These are phyloP conservation scores for Colletotrichum horii DNA, from an alignment of 2,329 filamentous ascomycete species.

Conservation along the genomic window DNA sequence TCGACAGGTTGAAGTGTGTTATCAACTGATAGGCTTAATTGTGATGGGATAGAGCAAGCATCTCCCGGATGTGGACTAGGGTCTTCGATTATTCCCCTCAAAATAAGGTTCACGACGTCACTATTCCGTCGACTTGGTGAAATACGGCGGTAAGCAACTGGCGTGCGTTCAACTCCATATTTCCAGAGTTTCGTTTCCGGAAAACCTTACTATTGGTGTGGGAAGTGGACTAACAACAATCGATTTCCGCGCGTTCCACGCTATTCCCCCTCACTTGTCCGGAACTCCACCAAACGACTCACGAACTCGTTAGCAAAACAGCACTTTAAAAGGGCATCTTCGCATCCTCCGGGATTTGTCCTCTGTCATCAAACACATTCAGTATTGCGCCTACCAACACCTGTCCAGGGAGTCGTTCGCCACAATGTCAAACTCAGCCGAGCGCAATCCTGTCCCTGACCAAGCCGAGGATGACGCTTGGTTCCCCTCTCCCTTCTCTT, in stretches of 20 bases:
- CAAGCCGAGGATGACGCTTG: constrained; percentile 26
- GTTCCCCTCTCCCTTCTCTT: constrained; percentile 25
- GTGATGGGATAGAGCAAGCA: neutral
- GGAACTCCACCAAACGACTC: neutral
- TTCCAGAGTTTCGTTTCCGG: neutral
- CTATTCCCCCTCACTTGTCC: neutral
- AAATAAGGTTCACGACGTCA: neutral
- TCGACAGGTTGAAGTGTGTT: neutral
- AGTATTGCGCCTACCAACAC: neutral
- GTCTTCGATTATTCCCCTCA: neutral
- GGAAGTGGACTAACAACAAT: neutral
- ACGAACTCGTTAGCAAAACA: neutral
- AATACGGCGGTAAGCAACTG: neutral
- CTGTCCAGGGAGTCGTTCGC: neutral
- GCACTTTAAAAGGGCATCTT: neutral
- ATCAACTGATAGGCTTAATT: neutral
- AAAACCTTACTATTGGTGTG: neutral
- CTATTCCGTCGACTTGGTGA: neutral
- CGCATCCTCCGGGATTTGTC: neutral
- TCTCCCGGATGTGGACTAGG: neutral
- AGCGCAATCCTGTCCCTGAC: constrained; percentile 21
- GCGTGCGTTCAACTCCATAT: neutral
- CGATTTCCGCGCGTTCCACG: neutral
- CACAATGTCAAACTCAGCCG: constrained; percentile 5
- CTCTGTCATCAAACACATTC: neutral